Base-by-base conservation (phyloP, 2,329 filamentous ascomycete genomes). In the Phyllachora maydis region DNA sequence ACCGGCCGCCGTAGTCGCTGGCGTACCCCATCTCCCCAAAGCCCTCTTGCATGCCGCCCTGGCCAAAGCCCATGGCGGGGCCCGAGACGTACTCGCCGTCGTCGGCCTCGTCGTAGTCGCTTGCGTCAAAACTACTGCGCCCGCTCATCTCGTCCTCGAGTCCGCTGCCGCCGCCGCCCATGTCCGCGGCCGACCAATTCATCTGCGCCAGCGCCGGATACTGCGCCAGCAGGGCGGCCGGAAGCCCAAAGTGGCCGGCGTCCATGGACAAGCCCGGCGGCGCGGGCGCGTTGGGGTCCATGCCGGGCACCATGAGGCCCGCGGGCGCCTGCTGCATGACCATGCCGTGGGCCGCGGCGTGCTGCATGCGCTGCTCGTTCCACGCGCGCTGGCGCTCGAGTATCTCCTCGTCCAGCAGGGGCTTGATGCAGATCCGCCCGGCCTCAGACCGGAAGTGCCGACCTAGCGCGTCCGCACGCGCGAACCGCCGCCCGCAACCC, bases 401-500 rank as follows among this genome's bases (percentile, higher is more conserved):
- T 26, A 82, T 75, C 53, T 98, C 88, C 49, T 98, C 88, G 33
- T 98, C 88, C 2, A 98, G 61, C 8, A 98, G 54, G n/a, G 88
- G 83, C 37, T 91, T 92, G 49, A 98, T 98, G 42, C 88, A 98
- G 25, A 93, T 78, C 16, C 88, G 68, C 5, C 88, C 88, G 3
- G 88, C 88, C 51, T 98, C 88, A 3, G 81, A 92, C 25, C 88
- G 65, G 56, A 98, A 98, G 50, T 93, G 88, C 8, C 83, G 67
- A 3, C 88, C 88, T 2, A 98, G 59, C 4, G 88, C 88, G 52
- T 98, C 88, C 4, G 88, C 88, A 36, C 88, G 78, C 10, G 88
- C 88, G 46, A 98, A 98, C 7, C 83, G 67, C 30, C 88, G 66
- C 4, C 81, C 81, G 36, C 88, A 98, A 11, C 88, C 88, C 88